Conservation (phyloP, 768 basidiomycete species). For the Auricularia auricula-judae region DNA sequence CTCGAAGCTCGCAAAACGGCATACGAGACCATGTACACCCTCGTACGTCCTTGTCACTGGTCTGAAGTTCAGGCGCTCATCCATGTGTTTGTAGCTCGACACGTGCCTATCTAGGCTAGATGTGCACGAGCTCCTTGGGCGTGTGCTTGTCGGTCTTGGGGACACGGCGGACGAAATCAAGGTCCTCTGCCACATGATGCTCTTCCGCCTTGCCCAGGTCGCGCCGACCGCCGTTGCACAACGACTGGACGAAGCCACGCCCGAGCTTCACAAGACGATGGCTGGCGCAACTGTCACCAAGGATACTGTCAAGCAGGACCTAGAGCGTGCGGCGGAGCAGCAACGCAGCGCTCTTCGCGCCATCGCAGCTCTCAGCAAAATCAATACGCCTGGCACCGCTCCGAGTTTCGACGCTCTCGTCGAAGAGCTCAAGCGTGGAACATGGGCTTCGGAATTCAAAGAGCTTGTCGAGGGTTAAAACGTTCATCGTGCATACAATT, state of each 20-base stretch:
- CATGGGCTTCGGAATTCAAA: conserved; percentile 62
- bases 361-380: conserved; percentile 75
- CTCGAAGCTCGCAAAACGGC: conserved; percentile 94
- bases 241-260: conserved; percentile 74
- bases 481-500: no score
- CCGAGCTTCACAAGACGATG: conserved; percentile 79
- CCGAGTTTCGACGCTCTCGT: conserved; percentile 73
- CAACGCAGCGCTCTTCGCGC: conserved; percentile 85
- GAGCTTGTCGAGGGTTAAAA: conserved; percentile 25
- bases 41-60: conserved; percentile 40
- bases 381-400: conserved; percentile 47
- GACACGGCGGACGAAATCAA: conserved; percentile 97
- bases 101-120: conserved; percentile 86
- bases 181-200: conserved; percentile 90
- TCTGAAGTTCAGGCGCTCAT: neutral
- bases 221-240: conserved; percentile 76
- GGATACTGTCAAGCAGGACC: conserved; percentile 90
- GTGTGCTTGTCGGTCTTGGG: conserved; percentile 69
- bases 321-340: conserved; percentile 80
- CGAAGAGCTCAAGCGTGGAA: conserved; percentile 56
- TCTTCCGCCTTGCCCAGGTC: conserved; percentile 81
- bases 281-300: conserved; percentile 82
- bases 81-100: conserved; percentile 35
- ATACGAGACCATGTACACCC: conserved; percentile 92
- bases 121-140: conserved; percentile 70